Evolutionary conservation across 441 rosid species (phyloP).

Genomic region (Croton laevigatus): DNA sequence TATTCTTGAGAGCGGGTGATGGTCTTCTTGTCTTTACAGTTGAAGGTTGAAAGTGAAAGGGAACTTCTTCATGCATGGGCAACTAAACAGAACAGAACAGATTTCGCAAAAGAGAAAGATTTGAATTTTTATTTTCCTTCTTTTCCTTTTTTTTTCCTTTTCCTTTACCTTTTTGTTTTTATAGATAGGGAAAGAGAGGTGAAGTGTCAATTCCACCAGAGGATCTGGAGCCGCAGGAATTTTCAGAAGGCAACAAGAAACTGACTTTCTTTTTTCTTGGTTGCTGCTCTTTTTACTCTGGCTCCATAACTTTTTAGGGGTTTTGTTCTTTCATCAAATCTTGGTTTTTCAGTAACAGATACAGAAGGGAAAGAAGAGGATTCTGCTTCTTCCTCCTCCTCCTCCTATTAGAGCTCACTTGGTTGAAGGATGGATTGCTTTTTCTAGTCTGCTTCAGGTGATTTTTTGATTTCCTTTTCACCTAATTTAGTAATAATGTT

Average conservation of each 20-base stretch:
- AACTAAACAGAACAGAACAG: background rate
- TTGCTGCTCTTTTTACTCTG: background rate
- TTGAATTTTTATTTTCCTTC: background rate
- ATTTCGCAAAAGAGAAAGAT: background rate
- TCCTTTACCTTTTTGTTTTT: background rate
- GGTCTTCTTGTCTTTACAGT: constrained; percentile 14
- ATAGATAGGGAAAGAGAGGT: constrained; percentile 2
- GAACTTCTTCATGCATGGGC: constrained; percentile 16
- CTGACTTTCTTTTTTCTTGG: background rate
- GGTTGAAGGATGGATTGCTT: constrained; percentile 9
- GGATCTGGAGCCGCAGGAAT: constrained; percentile 7
- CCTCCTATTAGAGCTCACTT: constrained; percentile 5
- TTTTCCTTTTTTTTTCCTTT: background rate
- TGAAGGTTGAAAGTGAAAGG: constrained; percentile 16
- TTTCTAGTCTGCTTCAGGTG: constrained; percentile 18
- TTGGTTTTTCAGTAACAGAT: background rate
- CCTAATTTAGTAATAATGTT: background rate
- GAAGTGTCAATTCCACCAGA: constrained; percentile 21
- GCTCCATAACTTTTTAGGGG: background rate
- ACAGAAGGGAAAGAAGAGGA: background rate
- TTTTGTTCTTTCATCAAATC: background rate
- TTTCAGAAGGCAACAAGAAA: constrained; percentile 22
- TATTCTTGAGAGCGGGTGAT: constrained; percentile 3
- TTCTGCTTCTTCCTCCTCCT: background rate
- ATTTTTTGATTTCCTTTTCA: background rate